Base-by-base conservation (phyloP, 2,329 filamentous ascomycete species). In the Penicillium occitanis region DNA sequence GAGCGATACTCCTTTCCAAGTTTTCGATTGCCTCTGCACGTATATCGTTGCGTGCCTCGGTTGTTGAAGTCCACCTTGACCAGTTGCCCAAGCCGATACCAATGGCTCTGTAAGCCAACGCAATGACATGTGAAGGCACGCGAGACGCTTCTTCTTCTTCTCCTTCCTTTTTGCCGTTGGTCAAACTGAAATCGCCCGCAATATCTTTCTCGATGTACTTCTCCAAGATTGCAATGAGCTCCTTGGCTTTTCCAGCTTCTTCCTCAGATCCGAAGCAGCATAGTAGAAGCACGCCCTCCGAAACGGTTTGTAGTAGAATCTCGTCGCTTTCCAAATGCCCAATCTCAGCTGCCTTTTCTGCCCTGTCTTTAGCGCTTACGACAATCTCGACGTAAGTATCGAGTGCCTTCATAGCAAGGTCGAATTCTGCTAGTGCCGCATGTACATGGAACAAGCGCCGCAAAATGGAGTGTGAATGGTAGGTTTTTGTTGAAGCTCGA, bases 331-430 rank as follows among this genome's bases (percentile, higher is more conserved):
- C 95, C 33, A 97, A 83, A 70, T 92, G 86, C 2, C 91, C 89
- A 17, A 72, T 75, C n/a, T 79, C 72, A 0, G 76, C 84, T 28
- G 82, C 82, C 79, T 96, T 96, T 71, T 91, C 88, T 2, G 92
- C 88, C 48, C 93, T 87, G 22, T 92, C 91, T 78, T 94, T 96
- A 65, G 90, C 92, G 74, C 91, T 91, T 68, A 89, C 90, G 64
- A 97, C 87, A 69, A 99, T 91, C 64, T 96, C 91, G 44, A 96
- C 83, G 76, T 98, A 99, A 0, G 93, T 93, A 75, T 96, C 91
- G 69, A 97, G 91, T 0, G 95, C 91, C 74, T 93, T 93, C 76
- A 96, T 89, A 1, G 93, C 93, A 59, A 98, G 82, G 65, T 97
- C 92, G 70, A 97, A 98, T 71, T 99, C 94, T 8, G 93, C 92